These are phyloP conservation scores for Lanmaoa pseudosensibilis DNA, from an alignment of 768 basidiomycete species.

Conservation along the genomic window DNA sequence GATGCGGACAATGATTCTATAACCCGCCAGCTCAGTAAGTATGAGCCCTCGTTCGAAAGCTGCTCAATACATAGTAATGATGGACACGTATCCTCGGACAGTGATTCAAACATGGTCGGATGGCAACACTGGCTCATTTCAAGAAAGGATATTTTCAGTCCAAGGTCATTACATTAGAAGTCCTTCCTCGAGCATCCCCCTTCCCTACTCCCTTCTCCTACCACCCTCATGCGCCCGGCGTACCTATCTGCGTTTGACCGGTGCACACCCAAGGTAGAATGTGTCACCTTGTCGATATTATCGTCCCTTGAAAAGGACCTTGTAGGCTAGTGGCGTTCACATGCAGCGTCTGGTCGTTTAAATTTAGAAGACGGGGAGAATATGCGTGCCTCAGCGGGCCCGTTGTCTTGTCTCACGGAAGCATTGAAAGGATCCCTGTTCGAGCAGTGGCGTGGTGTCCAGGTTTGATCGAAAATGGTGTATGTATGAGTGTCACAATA, in stretches of 20 bases:
- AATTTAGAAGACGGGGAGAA: background rate
- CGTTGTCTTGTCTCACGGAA: background rate
- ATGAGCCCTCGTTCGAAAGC: background rate
- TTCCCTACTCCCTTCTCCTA: background rate
- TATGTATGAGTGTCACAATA: slow-evolving; percentile 1
- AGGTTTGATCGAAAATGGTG: slow-evolving; percentile 1
- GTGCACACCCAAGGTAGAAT: background rate
- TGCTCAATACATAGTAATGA: background rate
- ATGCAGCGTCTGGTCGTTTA: background rate
- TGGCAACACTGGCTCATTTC: background rate
- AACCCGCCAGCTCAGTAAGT: background rate
- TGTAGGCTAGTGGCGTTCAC: background rate
- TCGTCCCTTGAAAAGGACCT: background rate
- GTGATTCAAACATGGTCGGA: background rate
- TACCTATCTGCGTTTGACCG: slow-evolving; percentile 8
- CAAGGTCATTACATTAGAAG: slow-evolving; percentile 19
- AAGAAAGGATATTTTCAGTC: slow-evolving; percentile 1
- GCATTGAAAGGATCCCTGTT: background rate
- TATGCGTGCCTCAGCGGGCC: background rate
- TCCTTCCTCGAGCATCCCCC: background rate
- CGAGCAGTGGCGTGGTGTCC: background rate
- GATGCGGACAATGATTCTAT: background rate
- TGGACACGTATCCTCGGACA: background rate
- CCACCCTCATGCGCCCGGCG: background rate
- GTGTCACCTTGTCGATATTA: background rate